phyloP scores from a whole-genome alignment of 2,329 filamentous ascomycete genomes.

The Hirsutella rhossiliensis region DNA sequence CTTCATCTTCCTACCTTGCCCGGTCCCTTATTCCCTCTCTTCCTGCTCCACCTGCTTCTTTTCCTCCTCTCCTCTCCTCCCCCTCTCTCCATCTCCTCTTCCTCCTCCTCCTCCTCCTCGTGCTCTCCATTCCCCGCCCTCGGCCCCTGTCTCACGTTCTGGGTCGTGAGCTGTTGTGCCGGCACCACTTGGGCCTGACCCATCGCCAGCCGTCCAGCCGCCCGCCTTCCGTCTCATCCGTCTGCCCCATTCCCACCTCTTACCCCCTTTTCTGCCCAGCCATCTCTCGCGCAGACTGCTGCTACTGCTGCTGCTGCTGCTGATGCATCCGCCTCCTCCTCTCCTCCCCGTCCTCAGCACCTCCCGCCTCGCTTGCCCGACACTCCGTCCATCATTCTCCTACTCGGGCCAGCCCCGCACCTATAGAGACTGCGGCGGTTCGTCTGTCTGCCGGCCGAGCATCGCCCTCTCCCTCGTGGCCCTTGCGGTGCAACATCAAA shows the following conservation, averaged over 20 bases:
- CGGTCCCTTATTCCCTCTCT: background rate
- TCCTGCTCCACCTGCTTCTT: background rate
- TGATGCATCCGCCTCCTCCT: too few relatives aligned
- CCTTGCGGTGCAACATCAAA: too few relatives aligned
- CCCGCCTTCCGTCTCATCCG: background rate
- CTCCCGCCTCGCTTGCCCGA: too few relatives aligned
- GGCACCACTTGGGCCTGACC: background rate
- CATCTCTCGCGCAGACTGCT: background rate
- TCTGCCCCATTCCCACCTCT: background rate
- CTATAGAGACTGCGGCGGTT: background rate
- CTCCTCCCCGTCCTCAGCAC: too few relatives aligned
- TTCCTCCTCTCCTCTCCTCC: background rate
- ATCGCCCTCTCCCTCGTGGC: background rate
- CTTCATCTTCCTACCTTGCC: too few relatives aligned
- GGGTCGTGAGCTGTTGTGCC: background rate
- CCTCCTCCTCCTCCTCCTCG: background rate
- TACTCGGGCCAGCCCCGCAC: background rate
- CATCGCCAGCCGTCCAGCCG: background rate
- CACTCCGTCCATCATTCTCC: background rate
- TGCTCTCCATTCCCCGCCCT: background rate
- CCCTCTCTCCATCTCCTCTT: background rate
- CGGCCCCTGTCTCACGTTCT: background rate
- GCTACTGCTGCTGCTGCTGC: background rate
- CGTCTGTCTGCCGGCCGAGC: background rate
- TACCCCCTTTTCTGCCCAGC: background rate